A percentile compares a stretch with the other conserved stretches of the same genome.
Evolutionary conservation across 352 stramenopile species (phyloP).

Genomic region (Labyrinthula sp.): DNA sequence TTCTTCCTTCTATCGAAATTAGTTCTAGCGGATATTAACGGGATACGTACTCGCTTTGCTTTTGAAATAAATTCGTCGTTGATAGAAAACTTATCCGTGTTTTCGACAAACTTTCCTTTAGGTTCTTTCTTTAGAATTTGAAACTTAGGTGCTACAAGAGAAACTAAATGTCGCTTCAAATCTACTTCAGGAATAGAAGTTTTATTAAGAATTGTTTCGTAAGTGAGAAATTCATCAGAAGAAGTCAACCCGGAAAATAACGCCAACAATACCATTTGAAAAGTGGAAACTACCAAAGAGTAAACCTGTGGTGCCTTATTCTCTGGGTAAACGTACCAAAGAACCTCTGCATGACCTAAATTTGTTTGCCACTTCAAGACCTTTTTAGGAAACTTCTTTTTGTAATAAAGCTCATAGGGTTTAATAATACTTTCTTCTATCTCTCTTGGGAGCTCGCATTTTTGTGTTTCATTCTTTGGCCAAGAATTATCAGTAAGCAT

Average conservation of each 20-base stretch:
- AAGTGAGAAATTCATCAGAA: conserved; percentile 40
- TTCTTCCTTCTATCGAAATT: not conserved
- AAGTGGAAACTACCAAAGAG: conserved; percentile 87
- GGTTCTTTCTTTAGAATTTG: conserved; percentile 86
- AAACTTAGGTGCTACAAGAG: conserved; percentile 86
- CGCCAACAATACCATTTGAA: conserved; percentile 91
- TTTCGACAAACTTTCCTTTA: conserved; percentile 62
- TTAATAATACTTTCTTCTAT: conserved; percentile 51
- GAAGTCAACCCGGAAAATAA: conserved; percentile 95
- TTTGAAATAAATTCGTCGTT: conserved; percentile 59
- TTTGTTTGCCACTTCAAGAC: conserved; percentile 84
- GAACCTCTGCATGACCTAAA: conserved; percentile 66
- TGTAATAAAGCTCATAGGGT: conserved; percentile 83
- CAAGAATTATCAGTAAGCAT: conserved; percentile 61
- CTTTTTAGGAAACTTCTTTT: conserved; percentile 68
- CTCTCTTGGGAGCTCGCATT: conserved; percentile 53
- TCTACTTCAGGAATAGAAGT: conserved; percentile 60
- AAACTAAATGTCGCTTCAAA: conserved; percentile 56
- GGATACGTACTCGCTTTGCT: conserved; percentile 69
- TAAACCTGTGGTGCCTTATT: conserved; percentile 66
- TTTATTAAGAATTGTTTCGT: conserved; percentile 61
- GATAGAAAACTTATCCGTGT: conserved; percentile 59
- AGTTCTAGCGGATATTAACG: conserved; percentile 30
- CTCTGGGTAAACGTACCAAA: too few species aligned
- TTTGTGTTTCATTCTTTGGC: conserved; percentile 53